Evolutionary conservation across 768 basidiomycete species (phyloP), one percentile per base, ranked within the genome.

Genomic region (Artomyces pyxidatus): DNA sequence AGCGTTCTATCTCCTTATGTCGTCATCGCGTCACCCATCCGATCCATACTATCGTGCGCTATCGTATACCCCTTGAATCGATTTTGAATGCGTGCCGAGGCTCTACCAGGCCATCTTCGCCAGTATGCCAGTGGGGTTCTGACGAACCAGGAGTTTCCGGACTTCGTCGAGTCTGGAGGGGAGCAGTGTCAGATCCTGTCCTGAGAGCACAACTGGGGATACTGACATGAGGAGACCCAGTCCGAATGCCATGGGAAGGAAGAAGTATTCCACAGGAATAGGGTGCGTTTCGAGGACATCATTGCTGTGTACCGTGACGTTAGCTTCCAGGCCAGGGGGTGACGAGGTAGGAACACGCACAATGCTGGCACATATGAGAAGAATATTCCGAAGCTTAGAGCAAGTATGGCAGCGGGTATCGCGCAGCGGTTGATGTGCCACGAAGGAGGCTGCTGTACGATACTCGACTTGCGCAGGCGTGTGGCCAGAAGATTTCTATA

Each of bases 391-490:
- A 80, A 64, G n/a, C 50, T 59, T 5, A 80, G 61, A 0, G 75
- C 70, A 17, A 61, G 49, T 4, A 68, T 37, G 60, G 76, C 75
- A 0, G 78, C 74, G 0, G 72, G 73, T 37, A 77, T 64, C 40
- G 74, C 19, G 2, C 39, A 21, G 26, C 22, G 59, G 58, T 69
- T 73, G 23, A 65, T 52, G 49, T 78, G 78, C n/a, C 64, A 55
- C 12, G 65, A 49, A 1, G 80, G 80, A 30, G 74, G 75, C 35
- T 77, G 75, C 53, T 78, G 74, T 64, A 83, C 68, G 30, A 81
- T 69, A 19, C 74, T 74, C 17, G 78, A 68, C 14, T 69, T 69
- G 21, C 81, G 72, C 8, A 76, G 75, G 21, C 81, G 74, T 0
- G 77, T 75, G 0, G 78, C 66, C n/a, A 82, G 67, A 7, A 83